These are phyloP conservation scores for Candida pseudofarinosa DNA, from an alignment of 805 yeast species.

Conservation along the genomic window DNA sequence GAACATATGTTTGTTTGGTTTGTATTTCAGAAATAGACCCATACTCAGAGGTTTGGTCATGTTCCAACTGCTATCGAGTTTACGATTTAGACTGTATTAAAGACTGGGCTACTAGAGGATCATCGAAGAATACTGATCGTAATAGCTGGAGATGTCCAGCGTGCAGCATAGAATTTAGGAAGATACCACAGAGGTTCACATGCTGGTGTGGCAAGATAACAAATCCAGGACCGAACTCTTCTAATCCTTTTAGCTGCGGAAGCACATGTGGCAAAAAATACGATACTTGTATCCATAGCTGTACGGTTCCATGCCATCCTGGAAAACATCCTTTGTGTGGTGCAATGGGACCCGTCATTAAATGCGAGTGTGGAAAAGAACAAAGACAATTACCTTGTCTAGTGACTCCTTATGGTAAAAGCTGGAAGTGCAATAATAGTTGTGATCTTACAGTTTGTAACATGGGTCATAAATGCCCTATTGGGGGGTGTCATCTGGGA, in stretches of 20 bases:
- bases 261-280: constrained; percentile 65
- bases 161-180: constrained; percentile 52
- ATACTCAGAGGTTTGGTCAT: constrained; percentile 70
- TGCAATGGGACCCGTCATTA: constrained; percentile 67
- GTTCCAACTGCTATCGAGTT: constrained; percentile 72
- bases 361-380: constrained; percentile 71
- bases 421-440: constrained; percentile 61
- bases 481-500: constrained; percentile 66
- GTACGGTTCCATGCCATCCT: constrained; percentile 78
- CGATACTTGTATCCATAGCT: constrained; percentile 63
- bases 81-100: constrained; percentile 81
- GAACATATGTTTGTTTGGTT: constrained; percentile 78
- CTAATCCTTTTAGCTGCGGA: constrained; percentile 85
- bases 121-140: constrained; percentile 51
- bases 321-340: constrained; percentile 84
- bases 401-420: constrained; percentile 60
- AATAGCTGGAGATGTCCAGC: constrained; percentile 84
- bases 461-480: constrained; percentile 63
- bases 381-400: constrained; percentile 67
- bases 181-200: constrained; percentile 53
- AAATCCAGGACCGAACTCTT: constrained; percentile 56
- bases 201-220: constrained; percentile 89
- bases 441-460: constrained; percentile 63
- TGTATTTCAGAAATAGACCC: constrained; percentile 81
- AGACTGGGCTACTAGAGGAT: constrained; percentile 82